Conservation (phyloP, 129 eudicot genomes). For the Flaveria sonorensis region DNA sequence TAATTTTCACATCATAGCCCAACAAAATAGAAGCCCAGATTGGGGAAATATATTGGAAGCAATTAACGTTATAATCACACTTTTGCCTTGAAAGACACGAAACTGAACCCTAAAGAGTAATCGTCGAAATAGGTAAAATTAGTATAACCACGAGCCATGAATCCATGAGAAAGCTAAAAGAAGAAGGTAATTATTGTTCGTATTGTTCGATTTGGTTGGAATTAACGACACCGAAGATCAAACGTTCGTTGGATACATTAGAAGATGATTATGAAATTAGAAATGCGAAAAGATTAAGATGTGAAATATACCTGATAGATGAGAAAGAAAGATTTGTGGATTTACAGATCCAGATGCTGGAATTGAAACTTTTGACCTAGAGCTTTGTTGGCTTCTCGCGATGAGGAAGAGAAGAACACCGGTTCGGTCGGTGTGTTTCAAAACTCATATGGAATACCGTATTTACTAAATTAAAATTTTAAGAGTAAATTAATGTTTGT, state of each 20-base stretch:
- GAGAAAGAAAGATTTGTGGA: not conserved
- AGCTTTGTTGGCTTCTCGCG: not conserved
- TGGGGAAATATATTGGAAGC: not conserved
- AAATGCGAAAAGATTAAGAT: not conserved
- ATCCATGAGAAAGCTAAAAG: too few species aligned
- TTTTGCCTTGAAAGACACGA: not conserved
- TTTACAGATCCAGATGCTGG: constrained; percentile 7
- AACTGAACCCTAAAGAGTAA: not conserved
- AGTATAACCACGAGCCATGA: too few species aligned
- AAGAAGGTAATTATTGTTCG: too few species aligned
- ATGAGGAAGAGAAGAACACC: not conserved
- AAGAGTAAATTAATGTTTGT: too few species aligned
- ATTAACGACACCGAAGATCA: not conserved
- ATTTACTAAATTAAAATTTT: too few species aligned
- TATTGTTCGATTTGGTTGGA: too few species aligned
- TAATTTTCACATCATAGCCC: not conserved
- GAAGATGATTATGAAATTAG: not conserved
- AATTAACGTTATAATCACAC: too few species aligned
- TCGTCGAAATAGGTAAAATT: not conserved
- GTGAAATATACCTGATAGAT: constrained; percentile 26
- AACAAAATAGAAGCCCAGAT: not conserved
- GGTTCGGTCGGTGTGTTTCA: not conserved
- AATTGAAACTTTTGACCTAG: constrained; percentile 26
- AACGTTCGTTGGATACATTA: not conserved
- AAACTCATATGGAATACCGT: too few species aligned